A percentile compares a stretch with the other conserved stretches of the same genome.
These are phyloP conservation scores for Boletus patriciae DNA, from an alignment of 768 basidiomycete species.

Conservation along the genomic window DNA sequence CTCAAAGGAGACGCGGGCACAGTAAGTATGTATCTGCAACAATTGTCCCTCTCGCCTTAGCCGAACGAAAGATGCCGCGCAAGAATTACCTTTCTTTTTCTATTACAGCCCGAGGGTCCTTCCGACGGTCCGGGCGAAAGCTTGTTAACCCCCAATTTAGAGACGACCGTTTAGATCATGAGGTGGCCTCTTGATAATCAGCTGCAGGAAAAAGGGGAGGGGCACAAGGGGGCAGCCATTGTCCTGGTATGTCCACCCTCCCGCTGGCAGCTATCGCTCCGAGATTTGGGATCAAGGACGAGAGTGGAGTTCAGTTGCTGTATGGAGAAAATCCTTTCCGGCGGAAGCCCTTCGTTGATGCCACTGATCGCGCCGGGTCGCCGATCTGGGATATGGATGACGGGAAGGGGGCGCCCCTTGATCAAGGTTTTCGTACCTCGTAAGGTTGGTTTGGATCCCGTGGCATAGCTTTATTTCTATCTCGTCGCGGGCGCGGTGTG, in stretches of 20 bases:
- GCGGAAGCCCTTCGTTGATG: not conserved
- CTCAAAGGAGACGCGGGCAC: not conserved
- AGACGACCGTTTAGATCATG: not conserved
- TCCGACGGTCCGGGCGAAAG: not conserved
- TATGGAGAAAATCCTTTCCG: conserved; percentile 5
- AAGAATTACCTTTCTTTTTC: not conserved
- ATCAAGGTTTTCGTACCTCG: not conserved
- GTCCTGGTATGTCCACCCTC: not conserved
- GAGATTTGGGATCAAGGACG: not conserved
- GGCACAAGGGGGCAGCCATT: not conserved
- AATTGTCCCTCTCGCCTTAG: not conserved
- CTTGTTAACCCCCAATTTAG: conserved; percentile 15
- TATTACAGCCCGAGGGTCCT: too few species aligned
- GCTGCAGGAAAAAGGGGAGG: not conserved
- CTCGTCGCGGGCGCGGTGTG: not conserved
- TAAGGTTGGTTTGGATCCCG: not conserved
- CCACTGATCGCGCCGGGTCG: not conserved
- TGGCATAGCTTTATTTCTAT: not conserved
- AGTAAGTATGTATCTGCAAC: not conserved
- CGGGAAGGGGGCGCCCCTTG: not conserved
- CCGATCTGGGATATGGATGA: not conserved
- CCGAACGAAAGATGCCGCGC: not conserved
- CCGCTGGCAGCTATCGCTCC: not conserved
- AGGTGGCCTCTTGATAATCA: not conserved
- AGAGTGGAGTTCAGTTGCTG: not conserved